Conservation (phyloP, 371 early-diverging fungal species). For the Mucor indicus region DNA sequence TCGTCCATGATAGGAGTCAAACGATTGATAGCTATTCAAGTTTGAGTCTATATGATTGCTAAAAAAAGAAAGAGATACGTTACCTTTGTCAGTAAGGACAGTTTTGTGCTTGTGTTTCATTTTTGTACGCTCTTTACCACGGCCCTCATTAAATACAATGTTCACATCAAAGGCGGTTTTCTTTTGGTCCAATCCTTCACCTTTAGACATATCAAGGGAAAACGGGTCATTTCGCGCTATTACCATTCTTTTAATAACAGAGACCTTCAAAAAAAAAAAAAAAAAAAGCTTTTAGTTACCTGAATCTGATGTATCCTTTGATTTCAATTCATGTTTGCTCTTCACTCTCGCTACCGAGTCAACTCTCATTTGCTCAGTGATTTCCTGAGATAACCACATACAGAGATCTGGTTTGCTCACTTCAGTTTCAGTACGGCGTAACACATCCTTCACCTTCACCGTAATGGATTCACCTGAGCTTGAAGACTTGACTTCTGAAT, state of each 20-base stretch:
- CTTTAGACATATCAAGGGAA: constrained; percentile 34
- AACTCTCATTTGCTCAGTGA: constrained; percentile 61
- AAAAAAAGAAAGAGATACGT: constrained; percentile 2
- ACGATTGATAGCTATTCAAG: constrained; percentile 48
- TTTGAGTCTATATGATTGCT: background rate
- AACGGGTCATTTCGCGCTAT: constrained; percentile 28
- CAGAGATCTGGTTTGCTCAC: constrained; percentile 44
- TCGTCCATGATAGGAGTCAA: constrained; percentile 54
- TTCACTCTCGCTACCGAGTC: constrained; percentile 49
- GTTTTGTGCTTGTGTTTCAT: constrained; percentile 72
- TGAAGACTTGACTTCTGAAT: constrained; percentile 31
- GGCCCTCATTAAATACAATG: constrained; percentile 38
- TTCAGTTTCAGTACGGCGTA: constrained; percentile 68
- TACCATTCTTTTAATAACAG: no score
- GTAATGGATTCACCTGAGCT: constrained; percentile 29
- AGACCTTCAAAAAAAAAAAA: no score
- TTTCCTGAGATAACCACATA: constrained; percentile 64
- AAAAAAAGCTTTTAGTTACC: constrained; percentile 15
- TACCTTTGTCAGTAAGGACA: constrained; percentile 68
- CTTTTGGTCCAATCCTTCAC: constrained; percentile 29
- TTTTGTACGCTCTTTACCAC: constrained; percentile 46
- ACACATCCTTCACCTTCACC: constrained; percentile 76
- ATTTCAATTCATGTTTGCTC: constrained; percentile 54
- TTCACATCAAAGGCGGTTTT: constrained; percentile 42
- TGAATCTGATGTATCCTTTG: constrained; percentile 48